These are phyloP conservation scores for Cercophora samala DNA, from an alignment of 495 filamentous ascomycete genomes.

Conservation along the genomic window DNA sequence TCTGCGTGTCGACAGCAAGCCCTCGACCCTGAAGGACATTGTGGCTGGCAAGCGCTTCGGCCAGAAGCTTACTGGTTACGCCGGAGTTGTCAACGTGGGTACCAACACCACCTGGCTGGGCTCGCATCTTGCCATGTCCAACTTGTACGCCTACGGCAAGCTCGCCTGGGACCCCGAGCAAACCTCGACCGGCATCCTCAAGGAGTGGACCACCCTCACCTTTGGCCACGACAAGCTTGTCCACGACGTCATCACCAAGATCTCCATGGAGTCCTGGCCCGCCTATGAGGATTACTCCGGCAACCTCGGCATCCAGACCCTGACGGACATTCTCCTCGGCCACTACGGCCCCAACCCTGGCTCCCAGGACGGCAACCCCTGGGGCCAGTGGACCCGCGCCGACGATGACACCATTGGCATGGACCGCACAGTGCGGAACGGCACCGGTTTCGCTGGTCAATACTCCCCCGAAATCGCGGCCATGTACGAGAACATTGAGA, in stretches of 20 bases:
- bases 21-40: slow-evolving; percentile 55
- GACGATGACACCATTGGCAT: slow-evolving; percentile 59
- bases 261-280: slow-evolving; percentile 68
- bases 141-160: slow-evolving; percentile 67
- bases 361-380: slow-evolving; percentile 64
- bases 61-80: slow-evolving; percentile 57
- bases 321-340: slow-evolving; percentile 63
- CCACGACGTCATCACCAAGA: slow-evolving; percentile 55
- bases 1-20: slow-evolving; percentile 53
- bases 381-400: slow-evolving; percentile 72
- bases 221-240: slow-evolving; percentile 55
- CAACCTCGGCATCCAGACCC: slow-evolving; percentile 67
- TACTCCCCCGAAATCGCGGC: slow-evolving; percentile 59
- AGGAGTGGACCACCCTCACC: slow-evolving; percentile 66
- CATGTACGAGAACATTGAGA: slow-evolving; percentile 57
- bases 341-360: slow-evolving; percentile 67
- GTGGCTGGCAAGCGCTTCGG: slow-evolving; percentile 58
- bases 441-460: slow-evolving; percentile 62
- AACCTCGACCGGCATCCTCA: slow-evolving; percentile 48
- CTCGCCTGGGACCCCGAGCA: slow-evolving; percentile 59
- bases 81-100: slow-evolving; percentile 68
- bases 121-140: slow-evolving; percentile 65
- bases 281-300: slow-evolving; percentile 69
- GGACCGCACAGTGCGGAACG: slow-evolving; percentile 66
- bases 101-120: slow-evolving; percentile 66